These are phyloP conservation scores for Furcasterigmium sp. DNA, from an alignment of 2,329 filamentous ascomycete species.

Conservation along the genomic window DNA sequence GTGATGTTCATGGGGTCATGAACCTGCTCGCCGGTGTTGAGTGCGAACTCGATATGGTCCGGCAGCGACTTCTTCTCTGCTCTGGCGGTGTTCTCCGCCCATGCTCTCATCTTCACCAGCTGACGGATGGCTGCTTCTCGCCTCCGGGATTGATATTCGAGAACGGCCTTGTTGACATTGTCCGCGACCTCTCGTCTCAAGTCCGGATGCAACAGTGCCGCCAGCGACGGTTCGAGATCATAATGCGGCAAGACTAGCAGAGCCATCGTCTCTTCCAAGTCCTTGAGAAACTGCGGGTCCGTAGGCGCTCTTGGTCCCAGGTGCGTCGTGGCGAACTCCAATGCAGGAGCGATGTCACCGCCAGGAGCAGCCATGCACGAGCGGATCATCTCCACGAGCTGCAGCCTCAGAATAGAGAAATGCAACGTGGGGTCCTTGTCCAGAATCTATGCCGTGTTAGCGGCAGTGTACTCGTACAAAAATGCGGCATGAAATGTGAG, in stretches of 20 bases:
- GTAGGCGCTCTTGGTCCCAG: constrained; percentile 82
- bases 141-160: constrained; percentile 65
- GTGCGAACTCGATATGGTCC: constrained; percentile 31
- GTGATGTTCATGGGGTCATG: constrained; percentile 11
- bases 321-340: constrained; percentile 83
- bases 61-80: constrained; percentile 36
- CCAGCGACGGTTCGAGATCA: constrained; percentile 68
- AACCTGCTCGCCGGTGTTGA: constrained; percentile 20
- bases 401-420: constrained; percentile 83
- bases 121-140: constrained; percentile 78
- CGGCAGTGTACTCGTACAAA: not conserved
- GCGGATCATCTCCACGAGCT: constrained; percentile 90
- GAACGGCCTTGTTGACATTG: constrained; percentile 82
- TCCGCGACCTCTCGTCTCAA: constrained; percentile 80
- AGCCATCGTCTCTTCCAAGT: constrained; percentile 89
- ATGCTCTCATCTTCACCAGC: constrained; percentile 75
- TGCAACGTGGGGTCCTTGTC: constrained; percentile 79
- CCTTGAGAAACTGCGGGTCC: constrained; percentile 74
- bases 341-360: constrained; percentile 70
- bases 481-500: constrained; percentile 1
- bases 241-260: constrained; percentile 85
- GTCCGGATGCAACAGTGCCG: constrained; percentile 70
- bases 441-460: constrained; percentile 62
- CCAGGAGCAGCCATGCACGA: constrained; percentile 59
- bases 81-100: constrained; percentile 67